Conservation (phyloP, 129 eudicot species). For the Flaveria sonorensis region DNA sequence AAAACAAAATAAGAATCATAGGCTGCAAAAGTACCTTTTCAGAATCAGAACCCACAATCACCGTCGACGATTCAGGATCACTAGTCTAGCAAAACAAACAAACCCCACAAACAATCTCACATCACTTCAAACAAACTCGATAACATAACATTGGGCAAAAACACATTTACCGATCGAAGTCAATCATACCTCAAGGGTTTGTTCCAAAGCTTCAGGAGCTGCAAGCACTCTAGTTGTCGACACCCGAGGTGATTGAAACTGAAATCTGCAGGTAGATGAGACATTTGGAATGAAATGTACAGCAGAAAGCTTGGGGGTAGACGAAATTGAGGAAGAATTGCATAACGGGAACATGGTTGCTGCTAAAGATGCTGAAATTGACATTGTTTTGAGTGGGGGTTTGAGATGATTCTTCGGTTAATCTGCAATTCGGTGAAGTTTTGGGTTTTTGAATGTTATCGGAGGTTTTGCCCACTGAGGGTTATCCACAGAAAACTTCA, state of each 20-base stretch:
- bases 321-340: constrained; percentile 54
- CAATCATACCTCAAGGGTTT: constrained; percentile 31
- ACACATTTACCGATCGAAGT: neutral
- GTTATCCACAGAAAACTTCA: constrained; percentile 40
- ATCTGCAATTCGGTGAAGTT: neutral
- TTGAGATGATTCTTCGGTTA: neutral
- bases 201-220: constrained; percentile 61
- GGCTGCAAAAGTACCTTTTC: constrained; percentile 27
- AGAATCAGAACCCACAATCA: constrained; percentile 28
- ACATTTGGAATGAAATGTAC: constrained; percentile 33
- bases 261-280: constrained; percentile 26
- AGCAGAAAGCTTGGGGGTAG: constrained; percentile 44
- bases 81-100: constrained; percentile 20
- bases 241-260: constrained; percentile 34
- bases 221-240: constrained; percentile 41
- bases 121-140: constrained; percentile 1
- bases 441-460: constrained; percentile 15
- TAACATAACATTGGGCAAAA: constrained; percentile 6
- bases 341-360: constrained; percentile 49
- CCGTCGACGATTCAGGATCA: constrained; percentile 31
- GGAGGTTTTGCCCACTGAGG: constrained; percentile 5
- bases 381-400: constrained; percentile 42
- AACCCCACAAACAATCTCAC: neutral
- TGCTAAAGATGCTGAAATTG: constrained; percentile 61
- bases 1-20: neutral